Conservation (phyloP, 768 basidiomycete genomes). For the Kwoniella bestiolae region DNA sequence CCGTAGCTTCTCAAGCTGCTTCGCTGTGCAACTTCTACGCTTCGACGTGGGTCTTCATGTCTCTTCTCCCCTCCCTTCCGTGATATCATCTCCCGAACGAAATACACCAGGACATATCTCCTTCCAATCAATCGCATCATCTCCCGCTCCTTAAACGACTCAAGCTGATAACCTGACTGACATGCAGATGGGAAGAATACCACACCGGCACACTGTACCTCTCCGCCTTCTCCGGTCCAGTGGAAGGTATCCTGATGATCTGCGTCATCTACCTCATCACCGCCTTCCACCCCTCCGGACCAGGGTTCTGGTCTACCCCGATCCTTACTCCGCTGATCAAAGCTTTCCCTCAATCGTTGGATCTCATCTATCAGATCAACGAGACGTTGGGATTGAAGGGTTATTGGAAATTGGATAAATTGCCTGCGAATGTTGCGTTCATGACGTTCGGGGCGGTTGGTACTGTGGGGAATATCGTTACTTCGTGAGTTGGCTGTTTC, state of each 20-base stretch:
- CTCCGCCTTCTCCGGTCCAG: constrained; percentile 90
- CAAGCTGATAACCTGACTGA: too few species aligned
- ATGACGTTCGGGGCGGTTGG: constrained; percentile 77
- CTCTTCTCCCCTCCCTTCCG: neutral
- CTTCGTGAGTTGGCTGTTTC: constrained; percentile 65
- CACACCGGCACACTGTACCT: constrained; percentile 79
- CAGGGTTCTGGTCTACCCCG: constrained; percentile 48
- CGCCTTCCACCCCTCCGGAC: constrained; percentile 67
- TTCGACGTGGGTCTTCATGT: constrained; percentile 61
- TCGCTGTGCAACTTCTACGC: constrained; percentile 79
- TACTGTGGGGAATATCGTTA: constrained; percentile 77
- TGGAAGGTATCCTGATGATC: constrained; percentile 93
- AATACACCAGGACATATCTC: too few species aligned
- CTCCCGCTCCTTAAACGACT: too few species aligned
- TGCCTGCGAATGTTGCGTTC: constrained; percentile 82
- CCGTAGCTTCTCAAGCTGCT: constrained; percentile 79
- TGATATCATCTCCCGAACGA: too few species aligned
- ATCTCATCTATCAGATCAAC: constrained; percentile 28
- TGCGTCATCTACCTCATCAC: constrained; percentile 74
- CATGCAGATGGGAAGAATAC: constrained; percentile 63
- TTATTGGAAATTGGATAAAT: constrained; percentile 57
- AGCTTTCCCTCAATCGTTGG: constrained; percentile 20
- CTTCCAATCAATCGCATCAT: neutral
- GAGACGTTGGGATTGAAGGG: constrained; percentile 35
- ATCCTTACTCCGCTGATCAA: constrained; percentile 30